Evolutionary conservation across 257 asterid species (phyloP), one percentile per base, ranked within the genome.

Genomic region (Jaltomata sinuosa): DNA sequence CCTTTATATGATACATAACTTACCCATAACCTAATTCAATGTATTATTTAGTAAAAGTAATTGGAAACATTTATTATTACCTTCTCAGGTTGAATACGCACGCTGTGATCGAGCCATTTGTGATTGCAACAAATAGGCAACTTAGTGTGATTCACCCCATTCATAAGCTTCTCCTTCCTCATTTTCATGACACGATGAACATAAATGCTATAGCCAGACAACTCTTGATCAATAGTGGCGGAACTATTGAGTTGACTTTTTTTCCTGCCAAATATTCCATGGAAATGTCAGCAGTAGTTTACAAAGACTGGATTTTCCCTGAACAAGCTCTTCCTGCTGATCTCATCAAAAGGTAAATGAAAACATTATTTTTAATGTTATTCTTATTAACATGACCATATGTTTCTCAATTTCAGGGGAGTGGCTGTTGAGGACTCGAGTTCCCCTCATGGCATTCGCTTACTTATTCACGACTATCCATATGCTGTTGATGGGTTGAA

Each of bases 291-390:
- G 79, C 97, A 40, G 87, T 81, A 4, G 16, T 84, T 1, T 95
- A 93, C 68, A 89, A 87, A 87, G 81, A 87, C 50, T 93, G 97
- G 97, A 82, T 64, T 83, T 95, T 95, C 83, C 91, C 95, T 3
- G 94, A 92, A 18, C 97, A 95, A 85, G 92, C 97, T 81, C 97
- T 94, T 52, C 97, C 98, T 8, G 88, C 88, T 68, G 98, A 95
- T 85, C 98, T 95, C 64, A 47, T 95, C 61, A 88, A 88, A 54
- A 87, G 91, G 91, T 84, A 83, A 83, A 53, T 62, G 45, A 77
- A 42, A 78, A 15, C 18, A 78, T 22, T 34, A 68, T 68, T 10
- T 34, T 68, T 2, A 18, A 8, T 34, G 18, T 34, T 12, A 29
- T 4, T 27, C 19, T 53, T 21, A 10, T n/a, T 79, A 50, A 31